Base-by-base conservation (phyloP, 2,329 filamentous ascomycete species). In the Fusarium ambrosium region DNA sequence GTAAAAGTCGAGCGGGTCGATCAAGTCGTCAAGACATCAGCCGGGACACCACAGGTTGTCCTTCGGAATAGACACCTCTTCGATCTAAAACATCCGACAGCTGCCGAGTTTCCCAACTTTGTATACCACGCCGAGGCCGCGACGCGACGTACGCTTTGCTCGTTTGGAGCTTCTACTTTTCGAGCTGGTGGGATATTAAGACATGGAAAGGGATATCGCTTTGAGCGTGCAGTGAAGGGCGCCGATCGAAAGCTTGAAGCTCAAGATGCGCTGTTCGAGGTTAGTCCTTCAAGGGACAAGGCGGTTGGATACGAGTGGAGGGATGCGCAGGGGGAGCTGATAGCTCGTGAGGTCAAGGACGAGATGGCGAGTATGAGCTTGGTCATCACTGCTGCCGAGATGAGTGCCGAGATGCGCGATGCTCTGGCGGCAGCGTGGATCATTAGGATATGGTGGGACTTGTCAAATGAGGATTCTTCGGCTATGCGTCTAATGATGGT, bases 391-490 rank as follows among this genome's bases (percentile, higher is more conserved):
- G 79, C 78, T 11, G 78, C 78, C 14, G 78, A 81, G 72, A 79
- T 84, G 79, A 71, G 71, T 20, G 63, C 64, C 6, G 72, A 72
- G 10, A 61, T 72, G 68, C 74, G 82, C 5, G 83, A 84, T 62
- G 82, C 80, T 6, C 78, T 84, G 22, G 82, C 82, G 10, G 75
- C 79, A 5, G 80, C 82, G 10, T 84, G 83, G 83, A 77, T 83
- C 61, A 55, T 82, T 58, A 78, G 81, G 58, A 62, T 82, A 27
- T 84, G 83, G 83, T 78, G 78, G 58, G 78, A 80, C n/a, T 41
- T 81, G 36, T 77, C 81, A 4, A 74, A 72, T 22, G 75, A 68
- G 9, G 73, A 92, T 32, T 68, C 62, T 22, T 48, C 68, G 39
- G 61, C 62, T 6, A 72, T 69, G 14, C 68, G 60, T 66, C 64